Conservation (phyloP, 805 yeast genomes). For the Kregervanrija fluxuum region DNA sequence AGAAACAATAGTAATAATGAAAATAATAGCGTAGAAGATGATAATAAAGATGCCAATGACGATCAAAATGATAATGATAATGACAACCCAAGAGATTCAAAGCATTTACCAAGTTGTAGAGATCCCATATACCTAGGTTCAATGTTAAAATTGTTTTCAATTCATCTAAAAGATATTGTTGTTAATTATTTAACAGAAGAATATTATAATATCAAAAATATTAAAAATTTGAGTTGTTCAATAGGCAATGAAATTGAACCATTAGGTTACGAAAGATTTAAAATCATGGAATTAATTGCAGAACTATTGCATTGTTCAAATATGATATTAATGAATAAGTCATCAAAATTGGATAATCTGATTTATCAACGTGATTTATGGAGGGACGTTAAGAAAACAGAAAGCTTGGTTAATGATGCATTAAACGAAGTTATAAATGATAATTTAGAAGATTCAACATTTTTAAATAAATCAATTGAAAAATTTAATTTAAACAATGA, state of each 20-base stretch:
- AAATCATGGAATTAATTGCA: constrained; percentile 85
- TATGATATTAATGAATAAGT: constrained; percentile 83
- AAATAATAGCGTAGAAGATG: constrained; percentile 1
- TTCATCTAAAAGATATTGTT: constrained; percentile 25
- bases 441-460: constrained; percentile 1
- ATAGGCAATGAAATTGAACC: constrained; percentile 55
- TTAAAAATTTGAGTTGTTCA: constrained; percentile 35
- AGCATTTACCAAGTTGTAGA: constrained; percentile 72
- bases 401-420: constrained; percentile 30
- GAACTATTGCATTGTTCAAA: constrained; percentile 93
- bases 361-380: constrained; percentile 64
- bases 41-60: constrained; percentile 1
- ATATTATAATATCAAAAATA: constrained; percentile 12
- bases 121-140: constrained; percentile 92
- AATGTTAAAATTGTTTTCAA: constrained; percentile 69
- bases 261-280: constrained; percentile 84
- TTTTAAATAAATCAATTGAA: constrained; percentile 16
- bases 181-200: constrained; percentile 25
- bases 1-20: neutral
- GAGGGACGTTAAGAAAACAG: constrained; percentile 45
- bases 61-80: constrained; percentile 3
- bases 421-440: constrained; percentile 25
- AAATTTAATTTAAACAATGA: constrained; percentile 15
- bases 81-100: constrained; percentile 5
- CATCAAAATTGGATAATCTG: constrained; percentile 51